These are phyloP conservation scores for Cyclotella sp. DNA, from an alignment of 108 stramenopile species.

Conservation along the genomic window DNA sequence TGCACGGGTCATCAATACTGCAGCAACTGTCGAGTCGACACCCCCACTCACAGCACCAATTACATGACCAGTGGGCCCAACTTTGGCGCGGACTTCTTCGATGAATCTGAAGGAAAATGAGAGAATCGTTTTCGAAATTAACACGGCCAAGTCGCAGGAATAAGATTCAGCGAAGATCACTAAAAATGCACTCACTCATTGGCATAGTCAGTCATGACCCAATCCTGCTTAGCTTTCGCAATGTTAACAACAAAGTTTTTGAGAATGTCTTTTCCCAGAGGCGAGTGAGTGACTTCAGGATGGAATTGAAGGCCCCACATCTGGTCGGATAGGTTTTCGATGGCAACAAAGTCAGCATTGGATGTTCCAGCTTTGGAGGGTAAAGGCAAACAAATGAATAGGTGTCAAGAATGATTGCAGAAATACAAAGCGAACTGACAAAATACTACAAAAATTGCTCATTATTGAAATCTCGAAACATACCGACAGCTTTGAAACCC, in stretches of 20 bases:
- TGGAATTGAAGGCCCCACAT: slow-evolving; percentile 99
- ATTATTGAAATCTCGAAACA: slow-evolving; percentile 28
- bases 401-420: background rate
- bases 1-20: slow-evolving; percentile 95
- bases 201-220: slow-evolving; percentile 97
- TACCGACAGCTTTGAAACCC: slow-evolving; percentile 90
- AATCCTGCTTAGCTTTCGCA: slow-evolving; percentile 89
- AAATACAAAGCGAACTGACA: background rate
- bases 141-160: background rate
- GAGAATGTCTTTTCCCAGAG: slow-evolving; percentile 83
- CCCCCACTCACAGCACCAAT: slow-evolving; percentile 99
- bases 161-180: too few species aligned
- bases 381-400: slow-evolving; percentile 3
- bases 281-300: slow-evolving; percentile 98
- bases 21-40: slow-evolving; percentile 98
- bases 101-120: slow-evolving; percentile 71
- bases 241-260: slow-evolving; percentile 92
- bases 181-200: slow-evolving; percentile 58
- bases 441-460: background rate
- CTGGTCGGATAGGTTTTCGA: slow-evolving; percentile 77
- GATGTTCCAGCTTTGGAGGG: slow-evolving; percentile 68
- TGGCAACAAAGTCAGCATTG: slow-evolving; percentile 93
- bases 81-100: slow-evolving; percentile 81
- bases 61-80: slow-evolving; percentile 92
- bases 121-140: background rate